A percentile compares a stretch with the other conserved stretches of the same genome.
phyloP scores from a whole-genome alignment of 805 yeast genomes.

The Candida xiaguanensis region DNA sequence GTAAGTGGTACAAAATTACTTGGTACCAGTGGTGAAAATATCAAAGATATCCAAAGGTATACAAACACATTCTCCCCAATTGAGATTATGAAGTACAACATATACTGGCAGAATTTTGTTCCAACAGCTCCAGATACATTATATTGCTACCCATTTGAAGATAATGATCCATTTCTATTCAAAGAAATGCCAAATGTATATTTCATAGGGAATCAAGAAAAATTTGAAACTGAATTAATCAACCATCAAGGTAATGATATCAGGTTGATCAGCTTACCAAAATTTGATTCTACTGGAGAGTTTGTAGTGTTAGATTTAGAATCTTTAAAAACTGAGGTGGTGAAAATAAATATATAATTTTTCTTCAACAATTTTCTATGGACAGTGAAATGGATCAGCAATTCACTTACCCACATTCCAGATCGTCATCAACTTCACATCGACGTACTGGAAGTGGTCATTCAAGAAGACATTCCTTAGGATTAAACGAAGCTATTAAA shows the following conservation, averaged over 20 bases:
- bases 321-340: slow-evolving; percentile 43
- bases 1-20: slow-evolving; percentile 50
- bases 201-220: slow-evolving; percentile 79
- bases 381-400: slow-evolving; percentile 4
- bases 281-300: slow-evolving; percentile 62
- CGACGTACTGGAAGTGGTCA: slow-evolving; percentile 60
- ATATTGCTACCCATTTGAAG: slow-evolving; percentile 79
- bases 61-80: slow-evolving; percentile 15
- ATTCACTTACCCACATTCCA: slow-evolving; percentile 22
- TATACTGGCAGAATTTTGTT: slow-evolving; percentile 80
- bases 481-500: slow-evolving; percentile 85
- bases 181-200: slow-evolving; percentile 73
- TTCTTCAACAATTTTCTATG: background rate
- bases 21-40: slow-evolving; percentile 82
- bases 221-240: slow-evolving; percentile 44
- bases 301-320: slow-evolving; percentile 20
- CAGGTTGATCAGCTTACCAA: slow-evolving; percentile 65
- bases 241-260: slow-evolving; percentile 28
- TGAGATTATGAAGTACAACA: slow-evolving; percentile 53
- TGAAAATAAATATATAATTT: slow-evolving; percentile 25
- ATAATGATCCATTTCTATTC: slow-evolving; percentile 78
- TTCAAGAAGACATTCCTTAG: slow-evolving; percentile 86
- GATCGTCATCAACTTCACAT: slow-evolving; percentile 31
- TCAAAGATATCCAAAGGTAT: slow-evolving; percentile 74
- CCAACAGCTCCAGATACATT: slow-evolving; percentile 97